phyloP scores from a whole-genome alignment of 78 protist species.

The Planoprotostelium fungivorum region DNA sequence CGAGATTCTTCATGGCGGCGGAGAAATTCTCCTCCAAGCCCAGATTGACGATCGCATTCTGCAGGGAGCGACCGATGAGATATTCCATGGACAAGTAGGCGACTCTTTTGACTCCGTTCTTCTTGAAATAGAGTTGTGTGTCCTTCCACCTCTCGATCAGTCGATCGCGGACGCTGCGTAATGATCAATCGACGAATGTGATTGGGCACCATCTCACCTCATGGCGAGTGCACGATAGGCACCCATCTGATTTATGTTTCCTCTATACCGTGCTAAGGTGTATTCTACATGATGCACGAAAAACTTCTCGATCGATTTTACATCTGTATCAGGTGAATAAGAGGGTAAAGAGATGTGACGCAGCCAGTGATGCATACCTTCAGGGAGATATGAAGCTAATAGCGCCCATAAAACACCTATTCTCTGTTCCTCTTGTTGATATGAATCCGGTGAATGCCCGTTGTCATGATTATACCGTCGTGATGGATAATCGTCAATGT shows the following conservation, averaged over 20 bases:
- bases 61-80: conserved; percentile 87
- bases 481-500: no score
- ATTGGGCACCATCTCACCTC: not conserved
- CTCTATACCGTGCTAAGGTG: conserved; percentile 53
- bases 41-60: conserved; percentile 68
- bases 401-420: conserved; percentile 44
- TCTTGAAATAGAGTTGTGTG: conserved; percentile 47
- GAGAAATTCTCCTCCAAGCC: conserved; percentile 59
- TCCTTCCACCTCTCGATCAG: conserved; percentile 74
- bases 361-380: conserved; percentile 11
- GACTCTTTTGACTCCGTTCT: conserved; percentile 40
- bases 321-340: not conserved
- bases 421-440: conserved; percentile 42
- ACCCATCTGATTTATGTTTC: conserved; percentile 27
- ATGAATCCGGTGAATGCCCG: no score
- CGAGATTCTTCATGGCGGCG: conserved; percentile 65
- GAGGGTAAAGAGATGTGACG: no score
- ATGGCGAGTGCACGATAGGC: conserved; percentile 56
- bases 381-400: conserved; percentile 40
- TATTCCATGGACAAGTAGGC: conserved; percentile 81
- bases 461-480: no score
- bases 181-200: not conserved
- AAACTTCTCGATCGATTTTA: conserved; percentile 19
- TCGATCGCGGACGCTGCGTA: conserved; percentile 37
- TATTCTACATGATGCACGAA: conserved; percentile 62